Base-by-base conservation (phyloP, 2,329 filamentous ascomycete genomes). In the Diaporthe sp. region DNA sequence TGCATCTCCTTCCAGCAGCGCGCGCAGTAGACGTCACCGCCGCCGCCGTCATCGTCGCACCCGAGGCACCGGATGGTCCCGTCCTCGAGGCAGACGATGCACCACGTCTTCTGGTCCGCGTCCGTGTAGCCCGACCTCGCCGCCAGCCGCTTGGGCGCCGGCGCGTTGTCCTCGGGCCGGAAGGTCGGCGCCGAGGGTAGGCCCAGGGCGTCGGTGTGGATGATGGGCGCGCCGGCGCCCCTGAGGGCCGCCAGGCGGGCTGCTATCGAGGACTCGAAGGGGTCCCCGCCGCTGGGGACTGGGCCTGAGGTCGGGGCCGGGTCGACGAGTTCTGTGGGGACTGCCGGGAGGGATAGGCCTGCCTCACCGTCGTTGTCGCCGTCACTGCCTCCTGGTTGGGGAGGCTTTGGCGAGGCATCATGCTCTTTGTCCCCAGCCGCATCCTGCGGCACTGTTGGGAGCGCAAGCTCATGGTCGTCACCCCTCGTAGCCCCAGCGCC, bases 1-100 rank as follows among this genome's bases (percentile, higher is more conserved):
- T 97, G 95, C 83, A 95, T 95, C 80, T 96, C 94, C 76, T 88
- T 89, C 95, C 95, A 98, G 85, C 95, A 97, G 22, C 90, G 86
- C 31, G 88, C 87, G 82, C 95, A 98, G 82, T 96, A 97, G 55
- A 95, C 86, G 78, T 96, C 92, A 39, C 85, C 84, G 4, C 31
- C 65, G 9, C 22, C 65, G 9, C 34, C n/a, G 7, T 28, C 65
- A 10, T 70, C 65, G 49, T 92, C 91, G 79, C 95, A 98, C 4
- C 93, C 94, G 0, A 92, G 81, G 81, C 95, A 98, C 75, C 88
- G 88, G 39, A 97, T 84, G 4, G 91, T 92, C 0, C 93, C 94
- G 80, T 97, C 94, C 75, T 95, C 94, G 62, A 93, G 91, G 81
- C 95, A 98, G 13, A 97, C 95, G 44, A 92, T 90, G 82, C 95